These are phyloP conservation scores for Diaporthe amygdali DNA, from an alignment of 2,329 filamentous ascomycete genomes.

Conservation along the genomic window DNA sequence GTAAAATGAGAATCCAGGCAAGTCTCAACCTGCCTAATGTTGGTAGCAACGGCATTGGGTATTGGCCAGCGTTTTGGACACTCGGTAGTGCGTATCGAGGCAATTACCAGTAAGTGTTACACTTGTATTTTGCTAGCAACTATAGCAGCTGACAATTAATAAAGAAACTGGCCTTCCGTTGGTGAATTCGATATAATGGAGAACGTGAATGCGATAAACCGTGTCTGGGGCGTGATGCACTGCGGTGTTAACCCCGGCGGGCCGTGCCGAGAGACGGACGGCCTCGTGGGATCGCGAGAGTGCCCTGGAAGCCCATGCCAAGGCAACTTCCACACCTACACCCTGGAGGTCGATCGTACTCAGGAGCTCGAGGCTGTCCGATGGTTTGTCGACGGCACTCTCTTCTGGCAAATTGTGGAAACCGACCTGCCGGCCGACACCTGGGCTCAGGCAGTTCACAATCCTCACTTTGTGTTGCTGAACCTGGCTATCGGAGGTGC, in stretches of 20 bases:
- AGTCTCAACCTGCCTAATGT: conserved; percentile 5
- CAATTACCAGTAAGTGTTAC: conserved; percentile 26
- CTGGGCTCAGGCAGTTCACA: neutral
- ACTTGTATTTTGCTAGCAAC: neutral
- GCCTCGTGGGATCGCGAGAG: conserved; percentile 1
- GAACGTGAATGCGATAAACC: conserved; percentile 51
- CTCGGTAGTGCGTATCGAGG: conserved; percentile 53
- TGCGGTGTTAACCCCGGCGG: conserved; percentile 51
- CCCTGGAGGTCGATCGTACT: neutral
- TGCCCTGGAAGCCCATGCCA: neutral
- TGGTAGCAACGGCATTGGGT: conserved; percentile 38
- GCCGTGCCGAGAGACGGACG: conserved; percentile 39
- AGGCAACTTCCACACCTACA: conserved; percentile 12
- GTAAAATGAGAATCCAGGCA: conserved; percentile 49
- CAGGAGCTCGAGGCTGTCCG: conserved; percentile 4
- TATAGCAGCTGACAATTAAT: neutral
- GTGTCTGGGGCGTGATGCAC: conserved; percentile 52
- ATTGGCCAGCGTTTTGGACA: conserved; percentile 63
- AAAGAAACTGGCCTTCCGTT: conserved; percentile 47
- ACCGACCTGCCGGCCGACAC: neutral
- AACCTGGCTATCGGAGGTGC: neutral
- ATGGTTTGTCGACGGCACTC: conserved; percentile 7
- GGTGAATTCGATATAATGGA: conserved; percentile 62
- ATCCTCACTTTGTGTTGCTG: neutral
- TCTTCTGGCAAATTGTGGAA: conserved; percentile 2